Conservation (phyloP, 169 alveolate species). For the Plasmodium vivax region DNA sequence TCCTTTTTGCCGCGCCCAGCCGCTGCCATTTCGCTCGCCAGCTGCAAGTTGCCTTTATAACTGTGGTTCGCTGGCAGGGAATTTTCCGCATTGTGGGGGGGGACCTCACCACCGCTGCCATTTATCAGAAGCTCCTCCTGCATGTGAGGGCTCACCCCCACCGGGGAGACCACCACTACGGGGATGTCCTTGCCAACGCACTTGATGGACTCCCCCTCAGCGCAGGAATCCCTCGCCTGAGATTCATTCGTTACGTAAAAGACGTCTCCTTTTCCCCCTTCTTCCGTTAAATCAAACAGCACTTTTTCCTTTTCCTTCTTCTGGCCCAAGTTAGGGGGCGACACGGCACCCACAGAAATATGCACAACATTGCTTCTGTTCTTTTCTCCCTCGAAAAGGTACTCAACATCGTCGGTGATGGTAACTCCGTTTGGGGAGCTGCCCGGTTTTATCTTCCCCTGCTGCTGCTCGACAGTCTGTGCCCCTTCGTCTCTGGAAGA, state of each 20-base stretch:
- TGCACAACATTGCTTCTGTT: not conserved
- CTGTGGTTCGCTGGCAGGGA: not conserved
- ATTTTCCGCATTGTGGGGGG: not conserved
- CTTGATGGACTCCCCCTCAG: not conserved
- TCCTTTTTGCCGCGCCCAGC: not conserved
- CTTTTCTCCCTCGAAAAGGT: not conserved
- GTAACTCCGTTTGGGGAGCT: not conserved
- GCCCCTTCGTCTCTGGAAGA: not conserved
- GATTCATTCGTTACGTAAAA: not conserved
- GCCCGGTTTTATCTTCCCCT: not conserved
- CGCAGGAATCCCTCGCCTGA: not conserved
- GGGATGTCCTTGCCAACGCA: not conserved
- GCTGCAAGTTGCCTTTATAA: not conserved
- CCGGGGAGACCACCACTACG: not conserved
- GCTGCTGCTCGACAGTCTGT: not conserved
- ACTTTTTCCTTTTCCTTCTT: not conserved
- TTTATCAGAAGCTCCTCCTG: not conserved
- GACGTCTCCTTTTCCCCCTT: not conserved
- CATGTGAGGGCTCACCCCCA: not conserved
- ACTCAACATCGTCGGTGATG: not conserved
- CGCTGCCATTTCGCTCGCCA: not conserved
- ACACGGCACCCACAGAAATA: not conserved
- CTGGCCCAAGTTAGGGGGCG: not conserved
- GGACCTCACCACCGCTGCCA: not conserved
- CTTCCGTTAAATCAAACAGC: slow-evolving; percentile 28